Evolutionary conservation across 345 rosid genomes (phyloP), one percentile per base, ranked within the genome.

Genomic region (Citrus maxima): DNA sequence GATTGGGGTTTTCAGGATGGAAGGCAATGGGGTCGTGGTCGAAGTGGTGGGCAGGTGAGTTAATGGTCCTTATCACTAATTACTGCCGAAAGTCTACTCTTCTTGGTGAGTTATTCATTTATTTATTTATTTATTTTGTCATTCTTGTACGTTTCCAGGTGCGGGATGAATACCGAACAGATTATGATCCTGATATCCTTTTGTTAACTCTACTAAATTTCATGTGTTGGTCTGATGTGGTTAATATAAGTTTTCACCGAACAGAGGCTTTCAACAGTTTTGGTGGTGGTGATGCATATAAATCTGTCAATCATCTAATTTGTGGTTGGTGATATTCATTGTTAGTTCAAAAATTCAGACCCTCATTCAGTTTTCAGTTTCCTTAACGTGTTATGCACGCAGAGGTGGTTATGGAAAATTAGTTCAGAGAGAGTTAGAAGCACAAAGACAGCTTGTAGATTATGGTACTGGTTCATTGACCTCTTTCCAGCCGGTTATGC

Each of bases 151-250:
- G 78, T 61, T 49, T 80, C 28, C 94, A 95, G 99, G 99, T 96
- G 49, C 93, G 99, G 60, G 99, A 96, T 89, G 99, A 96, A 76
- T 96, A 92, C 81, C 97, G 99, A 74, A 96, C 99, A 38, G 98
- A 96, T 84, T 96, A 93, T 71, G 99, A 96, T 92, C 99, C 99
- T 88, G 98, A 96, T 96, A 96, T 96, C 99, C 99, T 91, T 92
- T 89, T 69, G 37, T 8, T 22, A 72, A 63, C 28, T 51, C 42
- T 37, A 49, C 46, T 35, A 5, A 27, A 59, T 67, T 35, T 14
- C 0, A 12, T 6, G 46, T 40, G 61, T 72, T 7, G 5, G 42
- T 30, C 67, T 75, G 58, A 46, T 63, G n/a, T 42, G 28, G 40
- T 63, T 42, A n/a, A 19, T 34, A 7, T 34, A 7, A 34, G 22